A percentile compares a stretch with the other conserved stretches of the same genome.
These are phyloP conservation scores for Starmerella bombi DNA, from an alignment of 805 yeast genomes.

Conservation along the genomic window DNA sequence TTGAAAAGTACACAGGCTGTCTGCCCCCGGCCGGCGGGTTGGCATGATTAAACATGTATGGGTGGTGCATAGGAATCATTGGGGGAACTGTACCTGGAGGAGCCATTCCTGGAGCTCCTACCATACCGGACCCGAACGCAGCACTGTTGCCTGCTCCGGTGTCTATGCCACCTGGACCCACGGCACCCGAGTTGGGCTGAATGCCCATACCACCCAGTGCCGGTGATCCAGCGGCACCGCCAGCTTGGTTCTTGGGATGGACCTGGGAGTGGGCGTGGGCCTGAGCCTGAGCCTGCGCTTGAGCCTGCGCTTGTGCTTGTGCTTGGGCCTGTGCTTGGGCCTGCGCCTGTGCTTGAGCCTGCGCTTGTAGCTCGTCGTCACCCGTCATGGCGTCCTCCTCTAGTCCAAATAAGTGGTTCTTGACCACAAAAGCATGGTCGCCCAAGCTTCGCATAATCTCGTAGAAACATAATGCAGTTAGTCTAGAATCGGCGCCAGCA, in stretches of 20 bases:
- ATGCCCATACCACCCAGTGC: background rate
- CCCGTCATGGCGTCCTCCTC: slow-evolving; percentile 21
- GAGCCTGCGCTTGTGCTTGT: slow-evolving; percentile 17
- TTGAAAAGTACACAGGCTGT: slow-evolving; percentile 31
- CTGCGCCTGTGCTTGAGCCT: slow-evolving; percentile 10
- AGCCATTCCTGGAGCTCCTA: slow-evolving; percentile 5
- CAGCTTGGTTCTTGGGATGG: no score
- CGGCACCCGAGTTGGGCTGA: background rate
- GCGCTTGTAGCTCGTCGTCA: slow-evolving; percentile 12
- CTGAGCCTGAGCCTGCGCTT: slow-evolving; percentile 19
- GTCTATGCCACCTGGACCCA: background rate
- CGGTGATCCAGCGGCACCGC: background rate
- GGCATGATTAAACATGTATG: slow-evolving; percentile 15
- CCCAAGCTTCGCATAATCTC: slow-evolving; percentile 30
- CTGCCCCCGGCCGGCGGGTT: slow-evolving; percentile 20
- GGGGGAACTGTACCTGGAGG: slow-evolving; percentile 6
- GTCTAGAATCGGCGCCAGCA: slow-evolving; percentile 35
- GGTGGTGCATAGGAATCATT: slow-evolving; percentile 13
- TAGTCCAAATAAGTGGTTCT: slow-evolving; percentile 30
- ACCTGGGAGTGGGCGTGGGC: no score
- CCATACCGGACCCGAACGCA: slow-evolving; percentile 2
- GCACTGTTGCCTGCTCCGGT: background rate
- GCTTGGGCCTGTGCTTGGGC: slow-evolving; percentile 20
- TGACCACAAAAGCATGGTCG: slow-evolving; percentile 24
- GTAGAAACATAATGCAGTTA: slow-evolving; percentile 33